phyloP scores from a whole-genome alignment of 495 filamentous ascomycete species.

The Lasiosphaeria hispida region DNA sequence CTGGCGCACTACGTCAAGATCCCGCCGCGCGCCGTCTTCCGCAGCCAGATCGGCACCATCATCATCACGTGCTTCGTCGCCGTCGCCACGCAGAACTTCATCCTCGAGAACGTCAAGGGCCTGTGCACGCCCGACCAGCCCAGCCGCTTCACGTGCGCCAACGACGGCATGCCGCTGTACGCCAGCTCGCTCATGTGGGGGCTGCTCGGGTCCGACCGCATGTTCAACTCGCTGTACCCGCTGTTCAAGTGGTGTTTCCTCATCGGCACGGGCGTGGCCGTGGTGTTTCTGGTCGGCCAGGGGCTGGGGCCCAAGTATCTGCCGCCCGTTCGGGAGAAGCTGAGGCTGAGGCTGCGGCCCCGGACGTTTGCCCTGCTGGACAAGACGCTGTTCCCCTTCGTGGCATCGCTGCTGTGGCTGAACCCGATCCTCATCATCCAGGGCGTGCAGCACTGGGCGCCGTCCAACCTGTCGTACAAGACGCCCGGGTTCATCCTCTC shows the following conservation, averaged over 20 bases:
- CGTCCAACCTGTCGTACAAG: slow-evolving; percentile 32
- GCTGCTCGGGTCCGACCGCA: slow-evolving; percentile 35
- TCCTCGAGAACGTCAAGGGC: slow-evolving; percentile 29
- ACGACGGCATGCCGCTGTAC: slow-evolving; percentile 33
- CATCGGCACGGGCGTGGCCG: slow-evolving; percentile 33
- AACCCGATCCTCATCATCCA: slow-evolving; percentile 34
- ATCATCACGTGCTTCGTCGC: slow-evolving; percentile 35
- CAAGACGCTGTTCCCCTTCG: slow-evolving; percentile 27
- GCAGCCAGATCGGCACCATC: slow-evolving; percentile 33
- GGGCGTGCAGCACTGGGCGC: slow-evolving; percentile 35
- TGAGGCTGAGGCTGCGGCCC: slow-evolving; percentile 21
- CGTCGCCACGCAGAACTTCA: slow-evolving; percentile 31
- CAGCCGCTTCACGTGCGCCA: slow-evolving; percentile 33
- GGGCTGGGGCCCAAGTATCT: slow-evolving; percentile 32
- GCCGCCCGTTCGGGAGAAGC: slow-evolving; percentile 27
- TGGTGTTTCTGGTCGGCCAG: slow-evolving; percentile 31
- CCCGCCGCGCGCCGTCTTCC: slow-evolving; percentile 31
- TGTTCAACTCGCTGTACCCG: slow-evolving; percentile 39
- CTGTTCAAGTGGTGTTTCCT: slow-evolving; percentile 43
- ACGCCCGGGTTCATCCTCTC: slow-evolving; percentile 32
- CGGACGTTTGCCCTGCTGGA: slow-evolving; percentile 26
- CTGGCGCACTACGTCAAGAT: slow-evolving; percentile 37
- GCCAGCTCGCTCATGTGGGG: slow-evolving; percentile 36
- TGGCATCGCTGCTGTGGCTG: slow-evolving; percentile 30
- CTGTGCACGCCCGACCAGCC: slow-evolving; percentile 31